phyloP scores from a whole-genome alignment of 352 stramenopile genomes.

The Phytophthora hibernalis region DNA sequence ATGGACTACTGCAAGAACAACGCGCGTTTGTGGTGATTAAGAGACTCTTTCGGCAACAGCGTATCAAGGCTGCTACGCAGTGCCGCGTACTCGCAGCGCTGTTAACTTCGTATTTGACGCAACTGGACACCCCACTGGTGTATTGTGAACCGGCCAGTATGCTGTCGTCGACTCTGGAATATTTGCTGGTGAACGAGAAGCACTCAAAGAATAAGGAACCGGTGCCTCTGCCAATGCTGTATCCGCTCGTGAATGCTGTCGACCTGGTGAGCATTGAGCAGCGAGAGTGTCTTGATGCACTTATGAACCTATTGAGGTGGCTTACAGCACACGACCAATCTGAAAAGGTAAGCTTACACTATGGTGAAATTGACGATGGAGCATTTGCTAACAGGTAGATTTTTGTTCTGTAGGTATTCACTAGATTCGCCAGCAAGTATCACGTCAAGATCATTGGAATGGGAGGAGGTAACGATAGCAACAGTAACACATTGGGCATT shows the following conservation, averaged over 20 bases:
- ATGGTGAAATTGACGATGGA: background rate
- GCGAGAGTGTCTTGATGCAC: conserved; percentile 74
- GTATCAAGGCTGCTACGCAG: conserved; percentile 38
- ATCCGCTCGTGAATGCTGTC: conserved; percentile 76
- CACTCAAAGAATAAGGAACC: conserved; percentile 18
- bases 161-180: conserved; percentile 71
- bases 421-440: conserved; percentile 46
- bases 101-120: conserved; percentile 52
- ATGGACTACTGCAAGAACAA: conserved; percentile 66
- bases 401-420: conserved; percentile 44
- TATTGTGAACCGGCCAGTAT: conserved; percentile 55
- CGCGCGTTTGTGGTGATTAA: conserved; percentile 57
- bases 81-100: conserved; percentile 51
- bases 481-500: background rate
- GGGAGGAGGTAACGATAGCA: conserved; percentile 14
- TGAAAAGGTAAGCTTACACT: conserved; percentile 40
- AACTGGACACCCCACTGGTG: conserved; percentile 59
- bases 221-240: conserved; percentile 54
- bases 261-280: conserved; percentile 74
- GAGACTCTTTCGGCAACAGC: conserved; percentile 59
- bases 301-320: conserved; percentile 63
- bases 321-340: conserved; percentile 45
- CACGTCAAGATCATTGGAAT: conserved; percentile 55
- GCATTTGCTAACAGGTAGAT: conserved; percentile 1
- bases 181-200: conserved; percentile 50